Evolutionary conservation across 495 filamentous ascomycete genomes (phyloP), one percentile per base, ranked within the genome.

Genomic region (Hypoxylon rickii): DNA sequence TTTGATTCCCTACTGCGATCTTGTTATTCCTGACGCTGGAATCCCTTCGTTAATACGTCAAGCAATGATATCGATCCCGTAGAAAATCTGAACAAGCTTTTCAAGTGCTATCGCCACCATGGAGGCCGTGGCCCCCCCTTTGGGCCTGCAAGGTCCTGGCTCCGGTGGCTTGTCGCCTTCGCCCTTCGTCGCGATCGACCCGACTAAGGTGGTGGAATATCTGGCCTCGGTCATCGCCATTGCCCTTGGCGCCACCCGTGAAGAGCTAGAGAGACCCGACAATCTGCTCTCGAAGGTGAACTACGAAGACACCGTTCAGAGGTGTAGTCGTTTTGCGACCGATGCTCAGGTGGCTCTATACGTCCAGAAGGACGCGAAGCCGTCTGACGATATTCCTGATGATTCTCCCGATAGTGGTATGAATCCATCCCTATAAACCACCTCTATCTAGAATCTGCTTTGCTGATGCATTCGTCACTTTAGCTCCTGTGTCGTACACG

Each of bases 291-390:
- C 90, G 13, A 77, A 83, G 53, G 68, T 75, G 6, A 82, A 77
- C 46, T 81, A 87, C 60, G 72, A 76, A 29, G 92, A 97, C 47
- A 97, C 94, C 0, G 73, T 92, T 19, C 86, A 90, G 64, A 81
- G 91, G 73, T 96, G 93, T 72, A 86, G 83, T 55, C 85, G 93
- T 63, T 99, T 96, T 70, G 90, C 91, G 41, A 83, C 86, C 20
- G 94, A 97, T 72, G 76, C 88, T 40, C 90, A 96, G 76, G 82
- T 87, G 32, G 90, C 87, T 19, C 74, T 99, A 42, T 97, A 96
- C 72, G 87, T 95, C 51, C 87, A 90, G 64, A 96, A 96, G 73
- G 89, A 96, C 64, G 67, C 88, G 26, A 71, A 83, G 33, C 71
- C 76, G 17, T 72, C 77, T 7, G 36, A 61, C 45, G 50, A 48